Evolutionary conservation across 768 basidiomycete genomes (phyloP), one percentile per base, ranked within the genome.

Genomic region (Pluteus cervinus): DNA sequence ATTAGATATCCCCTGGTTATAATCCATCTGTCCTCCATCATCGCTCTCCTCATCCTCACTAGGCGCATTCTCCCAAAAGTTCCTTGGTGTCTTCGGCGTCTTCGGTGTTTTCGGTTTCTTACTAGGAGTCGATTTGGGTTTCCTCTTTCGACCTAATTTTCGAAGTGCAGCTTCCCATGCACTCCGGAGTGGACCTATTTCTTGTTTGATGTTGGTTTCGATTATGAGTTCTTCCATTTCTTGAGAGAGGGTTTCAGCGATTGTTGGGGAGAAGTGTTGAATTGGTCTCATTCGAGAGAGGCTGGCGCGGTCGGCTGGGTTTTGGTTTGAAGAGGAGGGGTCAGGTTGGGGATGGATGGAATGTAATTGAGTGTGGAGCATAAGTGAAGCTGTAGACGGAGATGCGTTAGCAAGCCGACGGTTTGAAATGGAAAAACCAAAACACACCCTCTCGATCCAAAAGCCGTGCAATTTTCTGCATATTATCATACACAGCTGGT

Each of bases 211-310:
- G 47, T 71, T 74, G 22, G 63, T 62, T 58, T 86, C 85, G 3
- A 86, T 67, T 32, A 84, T 58, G 49, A 85, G 65, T 26, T 75
- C 65, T 54, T 80, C 73, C 68, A 87, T 79, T 56, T 82, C 81
- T 11, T 54, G 42, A 32, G 66, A 53, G 33, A 86, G 55, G 33
- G 55, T 31, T 8, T 58, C 61, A 36, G 78, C 58, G 8, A 67
- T 52, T 8, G 61, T 56, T 28, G 56, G 24, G 26, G 70, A 43
- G 25, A 56, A 45, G 17, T 41, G 47, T 2, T 50, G 43, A 30
- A 62, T 55, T 8, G 65, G 68, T 6, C 55, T 54, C 52, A 66
- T 63, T 4, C 58, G 57, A 8, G 65, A 61, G 3, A 67, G 47
- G 26, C 63, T 61, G 29, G 66, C 54, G 31, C 61, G 54, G 38